Percentiles rank a stretch among this genome's conserved stretches.
Conservation (phyloP, 495 filamentous ascomycete species). For the Penicillium goetzii region DNA sequence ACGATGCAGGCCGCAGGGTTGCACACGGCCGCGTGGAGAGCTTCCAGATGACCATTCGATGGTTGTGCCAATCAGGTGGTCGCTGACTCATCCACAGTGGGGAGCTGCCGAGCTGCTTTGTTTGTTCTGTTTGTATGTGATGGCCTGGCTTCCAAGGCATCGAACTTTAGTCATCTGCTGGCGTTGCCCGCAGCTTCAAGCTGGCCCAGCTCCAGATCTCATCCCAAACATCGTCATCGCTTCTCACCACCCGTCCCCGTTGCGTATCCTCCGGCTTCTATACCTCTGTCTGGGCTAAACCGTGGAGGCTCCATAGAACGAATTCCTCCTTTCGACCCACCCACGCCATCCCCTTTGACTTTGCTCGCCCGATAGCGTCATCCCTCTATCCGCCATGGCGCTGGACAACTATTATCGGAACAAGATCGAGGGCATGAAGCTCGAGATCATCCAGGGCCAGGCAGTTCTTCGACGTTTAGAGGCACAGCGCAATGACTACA, state of each 20-base stretch:
- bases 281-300: neutral
- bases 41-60: slow-evolving; percentile 25
- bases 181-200: slow-evolving; percentile 28
- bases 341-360: slow-evolving; percentile 16
- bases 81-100: slow-evolving; percentile 20
- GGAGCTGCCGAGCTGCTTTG: slow-evolving; percentile 19
- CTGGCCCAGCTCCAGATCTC: slow-evolving; percentile 23
- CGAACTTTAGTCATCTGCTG: slow-evolving; percentile 18
- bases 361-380: slow-evolving; percentile 32
- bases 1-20: slow-evolving; percentile 13
- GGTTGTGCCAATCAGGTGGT: slow-evolving; percentile 17
- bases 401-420: slow-evolving; percentile 99
- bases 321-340: slow-evolving; percentile 3
- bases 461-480: slow-evolving; percentile 92
- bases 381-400: slow-evolving; percentile 69
- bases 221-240: slow-evolving; percentile 18
- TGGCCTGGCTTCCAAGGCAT: slow-evolving; percentile 11
- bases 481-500: slow-evolving; percentile 99
- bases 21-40: slow-evolving; percentile 25
- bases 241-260: slow-evolving; percentile 1
- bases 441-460: slow-evolving; percentile 98
- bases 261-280: neutral
- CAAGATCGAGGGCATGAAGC: slow-evolving; percentile 99
- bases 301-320: slow-evolving; percentile 4
- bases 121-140: slow-evolving; percentile 17